These are phyloP conservation scores for Crithidia bombi DNA, from an alignment of 208 protist species.

Conservation along the genomic window DNA sequence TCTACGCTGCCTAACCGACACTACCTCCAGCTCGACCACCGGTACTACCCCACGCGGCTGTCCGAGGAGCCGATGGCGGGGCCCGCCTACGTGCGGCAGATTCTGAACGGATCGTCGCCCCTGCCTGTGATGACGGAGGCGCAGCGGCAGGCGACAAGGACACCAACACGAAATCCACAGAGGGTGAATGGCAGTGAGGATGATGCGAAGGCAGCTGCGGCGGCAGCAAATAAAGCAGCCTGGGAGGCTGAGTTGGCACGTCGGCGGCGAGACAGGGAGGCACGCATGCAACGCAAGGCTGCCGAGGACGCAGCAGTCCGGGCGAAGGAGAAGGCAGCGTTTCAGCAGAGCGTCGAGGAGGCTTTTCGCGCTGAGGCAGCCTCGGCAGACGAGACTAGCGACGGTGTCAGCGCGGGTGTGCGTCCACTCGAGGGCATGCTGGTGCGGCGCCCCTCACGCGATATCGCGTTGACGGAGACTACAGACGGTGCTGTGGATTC, in stretches of 20 bases:
- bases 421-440: neutral
- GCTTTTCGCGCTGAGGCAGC: slow-evolving; percentile 14
- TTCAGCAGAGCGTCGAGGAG: slow-evolving; percentile 33
- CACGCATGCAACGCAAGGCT: slow-evolving; percentile 38
- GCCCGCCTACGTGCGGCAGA: slow-evolving; percentile 34
- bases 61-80: slow-evolving; percentile 34
- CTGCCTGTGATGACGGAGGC: slow-evolving; percentile 25
- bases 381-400: neutral
- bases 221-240: slow-evolving; percentile 15
- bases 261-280: slow-evolving; percentile 24
- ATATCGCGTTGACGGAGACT: neutral
- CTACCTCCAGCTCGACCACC: slow-evolving; percentile 35
- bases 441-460: slow-evolving; percentile 17
- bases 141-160: slow-evolving; percentile 4
- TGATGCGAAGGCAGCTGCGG: slow-evolving; percentile 5
- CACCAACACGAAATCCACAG: neutral
- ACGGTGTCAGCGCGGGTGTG: neutral
- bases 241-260: slow-evolving; percentile 36
- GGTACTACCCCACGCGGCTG: slow-evolving; percentile 33
- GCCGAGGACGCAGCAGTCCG: slow-evolving; percentile 33
- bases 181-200: neutral
- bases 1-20: slow-evolving; percentile 15
- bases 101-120: slow-evolving; percentile 31
- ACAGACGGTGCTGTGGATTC: neutral
- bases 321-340: slow-evolving; percentile 20